Evolutionary conservation across 2,329 filamentous ascomycete genomes (phyloP).

Genomic region (Pyrenochaeta sp.): DNA sequence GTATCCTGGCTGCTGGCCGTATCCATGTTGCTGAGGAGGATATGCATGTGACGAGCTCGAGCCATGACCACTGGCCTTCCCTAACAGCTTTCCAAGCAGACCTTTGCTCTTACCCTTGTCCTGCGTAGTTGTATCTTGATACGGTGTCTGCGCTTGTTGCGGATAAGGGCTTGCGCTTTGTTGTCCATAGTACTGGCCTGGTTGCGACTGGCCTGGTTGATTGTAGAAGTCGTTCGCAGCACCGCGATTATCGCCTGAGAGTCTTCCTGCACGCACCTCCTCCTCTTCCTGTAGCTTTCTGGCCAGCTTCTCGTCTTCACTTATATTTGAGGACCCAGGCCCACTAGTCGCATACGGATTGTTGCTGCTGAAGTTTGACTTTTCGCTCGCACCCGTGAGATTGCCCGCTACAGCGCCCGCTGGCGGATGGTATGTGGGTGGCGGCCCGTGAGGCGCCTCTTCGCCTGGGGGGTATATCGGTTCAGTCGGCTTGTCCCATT

Average conservation of each 20-base stretch:
- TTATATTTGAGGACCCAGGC: conserved; percentile 46
- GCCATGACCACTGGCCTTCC: conserved; percentile 50
- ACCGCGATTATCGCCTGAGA: conserved; percentile 50
- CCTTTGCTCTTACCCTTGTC: conserved; percentile 50
- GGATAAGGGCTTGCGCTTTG: conserved; percentile 26
- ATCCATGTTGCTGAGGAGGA: conserved; percentile 32
- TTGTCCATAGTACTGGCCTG: conserved; percentile 35
- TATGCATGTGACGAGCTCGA: conserved; percentile 51
- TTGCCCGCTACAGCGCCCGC: conserved; percentile 44
- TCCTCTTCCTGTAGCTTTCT: conserved; percentile 85
- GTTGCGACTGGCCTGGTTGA: conserved; percentile 13
- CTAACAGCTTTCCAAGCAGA: conserved; percentile 63
- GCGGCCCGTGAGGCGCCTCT: conserved; percentile 65
- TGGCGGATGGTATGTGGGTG: conserved; percentile 70
- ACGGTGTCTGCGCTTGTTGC: conserved; percentile 11
- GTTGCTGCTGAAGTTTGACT: conserved; percentile 62
- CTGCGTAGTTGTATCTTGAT: conserved; percentile 18
- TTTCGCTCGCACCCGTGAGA: conserved; percentile 52
- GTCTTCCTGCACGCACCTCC: conserved; percentile 64
- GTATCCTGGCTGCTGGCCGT: conserved; percentile 33
- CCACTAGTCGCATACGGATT: conserved; percentile 68
- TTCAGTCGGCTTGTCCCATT: conserved; percentile 85
- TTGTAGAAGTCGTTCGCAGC: conserved; percentile 60
- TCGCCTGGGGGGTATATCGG: conserved; percentile 66
- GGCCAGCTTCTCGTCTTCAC: conserved; percentile 78